Evolutionary conservation across 129 eudicot genomes (phyloP).

Genomic region (Scalesia atractyloides): DNA sequence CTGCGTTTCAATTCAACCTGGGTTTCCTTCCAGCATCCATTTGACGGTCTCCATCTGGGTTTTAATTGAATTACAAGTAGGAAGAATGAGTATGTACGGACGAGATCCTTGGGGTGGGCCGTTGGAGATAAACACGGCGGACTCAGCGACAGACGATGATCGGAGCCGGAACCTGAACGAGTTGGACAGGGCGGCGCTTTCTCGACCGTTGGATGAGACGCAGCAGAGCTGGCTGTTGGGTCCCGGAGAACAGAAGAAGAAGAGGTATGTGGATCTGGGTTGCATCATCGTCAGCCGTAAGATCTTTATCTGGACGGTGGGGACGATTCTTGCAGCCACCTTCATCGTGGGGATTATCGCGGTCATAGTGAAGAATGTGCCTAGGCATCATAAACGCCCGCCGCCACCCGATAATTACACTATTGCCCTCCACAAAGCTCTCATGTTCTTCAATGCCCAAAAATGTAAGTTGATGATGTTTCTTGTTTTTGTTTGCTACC

Average conservation of each 20-base stretch:
- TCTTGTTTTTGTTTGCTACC: neutral
- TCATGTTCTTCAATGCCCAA: conserved; percentile 94
- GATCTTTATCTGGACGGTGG: conserved; percentile 80
- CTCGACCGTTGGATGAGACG: conserved; percentile 78
- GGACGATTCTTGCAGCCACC: conserved; percentile 69
- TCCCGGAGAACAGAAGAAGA: conserved; percentile 93
- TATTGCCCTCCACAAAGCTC: conserved; percentile 74
- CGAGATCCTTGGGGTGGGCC: conserved; percentile 98
- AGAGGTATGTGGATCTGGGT: conserved; percentile 87
- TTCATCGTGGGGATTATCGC: conserved; percentile 60
- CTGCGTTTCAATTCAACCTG: neutral
- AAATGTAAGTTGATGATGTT: conserved; percentile 49
- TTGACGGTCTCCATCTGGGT: neutral
- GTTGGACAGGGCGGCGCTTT: conserved; percentile 74
- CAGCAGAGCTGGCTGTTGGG: conserved; percentile 95
- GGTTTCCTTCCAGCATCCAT: neutral
- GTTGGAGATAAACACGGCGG: conserved; percentile 79
- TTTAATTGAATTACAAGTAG: too few species aligned
- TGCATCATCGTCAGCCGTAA: conserved; percentile 82
- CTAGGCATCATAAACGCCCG: conserved; percentile 55
- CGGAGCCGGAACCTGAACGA: conserved; percentile 78
- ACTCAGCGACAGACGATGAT: conserved; percentile 83
- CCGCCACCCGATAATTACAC: conserved; percentile 93
- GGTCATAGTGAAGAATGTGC: conserved; percentile 66
- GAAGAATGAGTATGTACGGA: conserved; percentile 60